phyloP scores from a whole-genome alignment of 805 yeast genomes.

The Barnettozyma wickerhamii region DNA sequence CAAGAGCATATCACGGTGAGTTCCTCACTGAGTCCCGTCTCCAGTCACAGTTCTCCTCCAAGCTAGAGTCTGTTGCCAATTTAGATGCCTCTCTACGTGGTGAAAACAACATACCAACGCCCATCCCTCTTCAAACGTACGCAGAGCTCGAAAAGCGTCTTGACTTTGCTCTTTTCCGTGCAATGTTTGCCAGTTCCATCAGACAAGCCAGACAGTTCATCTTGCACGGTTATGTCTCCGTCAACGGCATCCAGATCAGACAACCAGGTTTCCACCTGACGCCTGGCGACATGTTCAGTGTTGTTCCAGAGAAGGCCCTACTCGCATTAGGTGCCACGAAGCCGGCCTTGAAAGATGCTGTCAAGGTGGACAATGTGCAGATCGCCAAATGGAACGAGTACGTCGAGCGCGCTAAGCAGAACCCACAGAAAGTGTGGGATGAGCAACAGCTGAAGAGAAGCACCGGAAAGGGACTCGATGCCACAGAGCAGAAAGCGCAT shows the following conservation, averaged over 20 bases:
- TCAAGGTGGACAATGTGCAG: slow-evolving; percentile 68
- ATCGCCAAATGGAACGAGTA: slow-evolving; percentile 72
- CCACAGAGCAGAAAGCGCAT: slow-evolving; percentile 17
- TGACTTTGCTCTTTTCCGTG: slow-evolving; percentile 85
- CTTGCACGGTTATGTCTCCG: slow-evolving; percentile 73
- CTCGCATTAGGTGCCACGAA: slow-evolving; percentile 81
- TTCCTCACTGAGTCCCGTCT: slow-evolving; percentile 81
- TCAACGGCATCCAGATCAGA: slow-evolving; percentile 74
- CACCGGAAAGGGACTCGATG: slow-evolving; percentile 20
- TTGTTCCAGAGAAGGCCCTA: slow-evolving; percentile 80
- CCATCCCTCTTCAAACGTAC: slow-evolving; percentile 82
- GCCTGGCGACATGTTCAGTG: slow-evolving; percentile 85
- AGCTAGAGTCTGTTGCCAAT: slow-evolving; percentile 82
- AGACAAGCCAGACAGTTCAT: slow-evolving; percentile 93
- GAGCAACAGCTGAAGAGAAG: slow-evolving; percentile 32
- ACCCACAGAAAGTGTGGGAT: slow-evolving; percentile 40
- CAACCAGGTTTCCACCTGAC: slow-evolving; percentile 75
- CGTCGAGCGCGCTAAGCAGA: slow-evolving; percentile 48
- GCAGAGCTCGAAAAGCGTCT: slow-evolving; percentile 85
- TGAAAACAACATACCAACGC: slow-evolving; percentile 55
- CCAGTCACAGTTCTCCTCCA: slow-evolving; percentile 62
- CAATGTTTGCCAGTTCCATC: slow-evolving; percentile 88
- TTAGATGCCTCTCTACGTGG: slow-evolving; percentile 76
- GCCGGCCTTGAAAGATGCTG: slow-evolving; percentile 67
- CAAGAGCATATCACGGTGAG: slow-evolving; percentile 96